Percentiles rank a stretch among this genome's conserved stretches.
These are phyloP conservation scores for Diaporthe sp. DNA, from an alignment of 2,329 filamentous ascomycete species.

Conservation along the genomic window DNA sequence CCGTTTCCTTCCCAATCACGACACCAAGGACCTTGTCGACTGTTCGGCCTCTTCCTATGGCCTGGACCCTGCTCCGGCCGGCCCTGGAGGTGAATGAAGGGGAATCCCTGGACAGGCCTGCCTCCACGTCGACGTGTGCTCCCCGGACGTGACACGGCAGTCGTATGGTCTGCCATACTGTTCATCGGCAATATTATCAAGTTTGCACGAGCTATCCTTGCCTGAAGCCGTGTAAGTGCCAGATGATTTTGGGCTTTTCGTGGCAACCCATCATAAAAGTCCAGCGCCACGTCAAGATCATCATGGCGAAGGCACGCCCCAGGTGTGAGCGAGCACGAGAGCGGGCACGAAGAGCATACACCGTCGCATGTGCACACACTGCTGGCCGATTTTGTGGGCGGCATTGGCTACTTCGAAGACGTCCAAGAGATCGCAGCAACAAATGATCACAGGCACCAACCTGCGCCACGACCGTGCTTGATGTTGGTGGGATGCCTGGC, in stretches of 20 bases:
- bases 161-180: background rate
- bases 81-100: background rate
- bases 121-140: background rate
- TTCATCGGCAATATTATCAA: background rate
- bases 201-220: background rate
- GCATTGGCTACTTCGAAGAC: background rate
- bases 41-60: constrained; percentile 9
- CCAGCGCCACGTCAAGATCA: background rate
- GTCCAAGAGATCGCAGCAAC: background rate
- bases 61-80: background rate
- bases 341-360: background rate
- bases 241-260: background rate
- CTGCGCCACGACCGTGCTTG: constrained; percentile 23
- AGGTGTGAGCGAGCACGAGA: background rate
- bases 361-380: background rate
- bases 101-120: background rate
- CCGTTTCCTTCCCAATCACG: constrained; percentile 32
- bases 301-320: background rate
- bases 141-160: background rate
- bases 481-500: constrained; percentile 1
- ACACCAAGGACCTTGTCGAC: background rate
- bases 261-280: background rate
- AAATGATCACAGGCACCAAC: constrained; percentile 3
- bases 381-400: background rate
- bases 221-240: background rate